These are phyloP conservation scores for Penicillium cosmopolitanum DNA, from an alignment of 495 filamentous ascomycete genomes.

Conservation along the genomic window DNA sequence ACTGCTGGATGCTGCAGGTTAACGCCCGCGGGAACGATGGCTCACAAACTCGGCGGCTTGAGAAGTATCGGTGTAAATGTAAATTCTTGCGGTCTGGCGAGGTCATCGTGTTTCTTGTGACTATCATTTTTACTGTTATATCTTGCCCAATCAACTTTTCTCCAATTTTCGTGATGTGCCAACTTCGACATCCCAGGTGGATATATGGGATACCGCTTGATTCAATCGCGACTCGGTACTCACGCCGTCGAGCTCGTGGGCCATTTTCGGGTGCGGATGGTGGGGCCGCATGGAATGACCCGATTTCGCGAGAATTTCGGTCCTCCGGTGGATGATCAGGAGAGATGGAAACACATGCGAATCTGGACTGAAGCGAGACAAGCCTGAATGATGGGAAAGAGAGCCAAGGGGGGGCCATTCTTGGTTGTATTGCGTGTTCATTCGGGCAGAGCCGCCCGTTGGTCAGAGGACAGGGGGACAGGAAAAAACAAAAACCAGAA, in stretches of 20 bases:
- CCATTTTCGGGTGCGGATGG: constrained; percentile 34
- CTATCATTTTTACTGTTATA: not conserved
- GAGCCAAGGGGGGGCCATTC: not conserved
- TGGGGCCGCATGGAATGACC: constrained; percentile 33
- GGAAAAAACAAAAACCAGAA: not conserved
- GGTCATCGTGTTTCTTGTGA: constrained; percentile 1
- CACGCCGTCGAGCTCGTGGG: constrained; percentile 15
- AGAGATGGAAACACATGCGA: not conserved
- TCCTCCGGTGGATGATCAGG: not conserved
- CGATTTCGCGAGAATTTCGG: constrained; percentile 2
- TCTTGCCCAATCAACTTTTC: too few species aligned
- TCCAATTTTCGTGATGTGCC: not conserved
- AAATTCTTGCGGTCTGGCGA: not conserved
- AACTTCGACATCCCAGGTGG: not conserved
- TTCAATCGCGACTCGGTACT: constrained; percentile 2
- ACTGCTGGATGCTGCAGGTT: constrained; percentile 18
- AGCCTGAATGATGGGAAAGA: not conserved
- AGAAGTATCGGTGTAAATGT: constrained; percentile 6
- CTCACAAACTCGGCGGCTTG: constrained; percentile 21
- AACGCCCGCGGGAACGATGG: constrained; percentile 23
- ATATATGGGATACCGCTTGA: not conserved
- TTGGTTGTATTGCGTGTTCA: constrained; percentile 9
- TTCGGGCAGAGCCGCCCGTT: constrained; percentile 15
- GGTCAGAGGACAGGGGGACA: constrained; percentile 3
- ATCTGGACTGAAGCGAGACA: not conserved